Evolutionary conservation across 2,329 filamentous ascomycete genomes (phyloP).

Genomic region (Epichloe gansuensis): DNA sequence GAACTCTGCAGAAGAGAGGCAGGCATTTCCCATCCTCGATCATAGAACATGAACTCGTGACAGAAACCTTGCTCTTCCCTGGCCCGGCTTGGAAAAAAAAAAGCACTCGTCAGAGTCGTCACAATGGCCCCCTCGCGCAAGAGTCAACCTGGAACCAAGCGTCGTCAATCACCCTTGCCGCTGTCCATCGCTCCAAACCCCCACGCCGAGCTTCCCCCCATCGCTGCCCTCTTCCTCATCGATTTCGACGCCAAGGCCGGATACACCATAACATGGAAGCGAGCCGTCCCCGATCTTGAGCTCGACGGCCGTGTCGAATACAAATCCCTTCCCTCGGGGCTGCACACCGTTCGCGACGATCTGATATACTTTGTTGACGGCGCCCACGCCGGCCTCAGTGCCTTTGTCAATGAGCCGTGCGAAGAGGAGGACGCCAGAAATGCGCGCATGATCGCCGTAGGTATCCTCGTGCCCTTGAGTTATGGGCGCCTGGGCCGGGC

Average conservation of each 20-base stretch:
- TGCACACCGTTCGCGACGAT: conserved; percentile 80
- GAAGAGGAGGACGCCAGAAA: conserved; percentile 66
- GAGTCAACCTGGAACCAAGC: conserved; percentile 22
- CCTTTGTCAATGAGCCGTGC: conserved; percentile 75
- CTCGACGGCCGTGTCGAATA: conserved; percentile 87
- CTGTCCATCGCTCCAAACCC: conserved; percentile 15
- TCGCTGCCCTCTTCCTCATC: conserved; percentile 77
- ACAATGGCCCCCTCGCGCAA: conserved; percentile 28
- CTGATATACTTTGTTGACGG: conserved; percentile 81
- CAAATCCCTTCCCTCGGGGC: conserved; percentile 85
- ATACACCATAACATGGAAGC: conserved; percentile 85
- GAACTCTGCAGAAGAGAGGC: not conserved
- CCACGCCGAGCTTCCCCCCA: conserved; percentile 20
- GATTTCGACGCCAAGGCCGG: conserved; percentile 87
- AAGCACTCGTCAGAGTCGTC: conserved; percentile 15
- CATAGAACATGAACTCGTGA: not conserved
- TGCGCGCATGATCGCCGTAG: conserved; percentile 86
- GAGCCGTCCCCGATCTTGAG: conserved; percentile 52
- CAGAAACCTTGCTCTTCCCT: conserved; percentile 9
- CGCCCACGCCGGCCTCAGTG: conserved; percentile 74
- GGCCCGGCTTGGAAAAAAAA: not conserved
- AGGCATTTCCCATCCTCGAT: not conserved
- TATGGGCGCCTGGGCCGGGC: conserved; percentile 74
- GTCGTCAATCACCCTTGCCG: conserved; percentile 24
- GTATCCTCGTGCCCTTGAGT: conserved; percentile 73